Base-by-base conservation (phyloP, 2,329 filamentous ascomycete species). In the Pezicula radicicola region DNA sequence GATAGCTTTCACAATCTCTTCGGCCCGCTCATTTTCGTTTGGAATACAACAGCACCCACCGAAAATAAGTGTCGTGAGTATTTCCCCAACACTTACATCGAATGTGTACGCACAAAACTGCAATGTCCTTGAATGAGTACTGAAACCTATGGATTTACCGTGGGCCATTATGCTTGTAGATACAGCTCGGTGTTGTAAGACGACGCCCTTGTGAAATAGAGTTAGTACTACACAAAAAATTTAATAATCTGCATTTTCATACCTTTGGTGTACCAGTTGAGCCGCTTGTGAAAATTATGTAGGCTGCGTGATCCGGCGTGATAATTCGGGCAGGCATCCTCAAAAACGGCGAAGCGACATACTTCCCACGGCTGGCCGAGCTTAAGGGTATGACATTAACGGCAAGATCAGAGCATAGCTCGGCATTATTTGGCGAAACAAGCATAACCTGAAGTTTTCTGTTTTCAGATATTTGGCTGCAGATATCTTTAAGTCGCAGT, bases 221-320 rank as follows among this genome's bases (percentile, higher is more conserved):
- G 33, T 53, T 50, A 13, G 46, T 39, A 10, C 28, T 30, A 6
- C 6, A 30, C 6, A 3, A 10, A 10, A 30, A 30, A 30, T 7
- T 7, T 7, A 40, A 59, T 52, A 4, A 55, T 16, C 1, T 59
- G 58, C 4, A 69, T 56, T 25, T 54, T 47, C 35, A 63, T 52
- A 37, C 54, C 52, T 45, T 61, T 12, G 60, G 59, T 36, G 33
- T 47, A 2, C 59, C 59, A 8, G 57, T 58, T 19, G 41, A 46
- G 19, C 49, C 49, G 21, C 41, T 46, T 3, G 49, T 51, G 35
- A 46, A 51, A 27, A 51, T 51, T 28, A 51, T 37, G 46, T 51
- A 51, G 19, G 41, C 41, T 4, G 42, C 49, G 25, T 51, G 46
- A n/a, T 36, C 30, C 6, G 48, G n/a, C 10, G 13, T 18, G 18